Evolutionary conservation across 257 asterid species (phyloP), one percentile per base, ranked within the genome.

Genomic region (Verbascum thapsus): DNA sequence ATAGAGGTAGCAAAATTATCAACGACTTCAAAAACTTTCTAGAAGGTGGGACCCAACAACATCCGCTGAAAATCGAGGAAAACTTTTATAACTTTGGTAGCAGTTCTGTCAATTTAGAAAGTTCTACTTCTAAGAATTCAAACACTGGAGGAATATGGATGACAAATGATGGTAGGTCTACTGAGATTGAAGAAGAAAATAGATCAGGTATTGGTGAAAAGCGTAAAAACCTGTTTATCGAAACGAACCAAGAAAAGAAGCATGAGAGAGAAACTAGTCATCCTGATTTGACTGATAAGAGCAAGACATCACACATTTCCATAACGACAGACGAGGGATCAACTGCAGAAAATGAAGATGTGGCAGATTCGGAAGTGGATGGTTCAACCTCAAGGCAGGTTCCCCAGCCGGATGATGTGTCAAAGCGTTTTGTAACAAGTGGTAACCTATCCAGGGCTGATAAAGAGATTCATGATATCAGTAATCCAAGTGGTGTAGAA

Each of bases 271-370:
- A 84, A 67, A 40, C 67, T 63, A 77, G 63, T 61, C 80, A 45
- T 40, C 70, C 65, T 41, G 88, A 83, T 62, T 61, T 72, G 72
- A 62, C 74, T 54, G 94, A 87, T 32, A 92, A 81, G 71, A 22
- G 81, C 42, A 86, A 78, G 83, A 71, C 67, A 18, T 87, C 99
- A 10, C 94, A 89, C 77, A 90, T 87, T 79, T 89, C 97, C 67
- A 82, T 89, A 55, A 85, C 84, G 64, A 89, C 99, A 0, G 95
- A 90, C 52, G 99, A 90, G 62, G 97, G 91, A 37, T 90, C 95
- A 30, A 83, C 99, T 45, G 99, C 95, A 10, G 99, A 94, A 44
- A 90, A 90, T 73, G 99, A 94, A 77, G 99, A 90, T 49, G 96
- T 90, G 2, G 96, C 95, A 22, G 99, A 94, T 78, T 94, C 99